Evolutionary conservation across 345 rosid species (phyloP), one percentile per base, ranked within the genome.

Genomic region (Trapa bicornis): DNA sequence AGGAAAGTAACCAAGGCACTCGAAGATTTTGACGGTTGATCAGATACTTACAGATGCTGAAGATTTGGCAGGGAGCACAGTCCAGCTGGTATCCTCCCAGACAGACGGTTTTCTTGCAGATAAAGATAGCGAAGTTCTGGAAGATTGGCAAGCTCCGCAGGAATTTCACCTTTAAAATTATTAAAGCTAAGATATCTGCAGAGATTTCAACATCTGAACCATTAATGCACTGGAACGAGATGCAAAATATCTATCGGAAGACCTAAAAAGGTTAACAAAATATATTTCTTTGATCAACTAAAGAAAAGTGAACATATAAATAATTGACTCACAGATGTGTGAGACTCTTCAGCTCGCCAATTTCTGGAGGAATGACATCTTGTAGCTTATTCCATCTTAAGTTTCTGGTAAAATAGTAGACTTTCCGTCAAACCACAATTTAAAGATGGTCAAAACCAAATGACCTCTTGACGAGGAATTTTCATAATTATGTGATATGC

Each of bases 331-430:
- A 92, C 97, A 92, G 79, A 82, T 90, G 29, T 22, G 29, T 22
- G 68, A 93, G 79, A 57, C 84, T 88, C 84, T 90, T 93, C 64
- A 93, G 87, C 73, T 86, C 91, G 6, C 97, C 96, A 69, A 93
- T 84, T 78, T 93, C 97, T 0, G 91, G 81, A 72, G 97, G 98
- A 78, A 93, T 83, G 67, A 74, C 85, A 78, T 92, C 96, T 82
- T 92, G 98, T 66, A 92, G 87, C 57, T 92, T 89, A 76, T 92
- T 92, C 96, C 94, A 89, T 82, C 98, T 86, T 80, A 92, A 79
- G 79, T 92, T 92, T 69, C 98, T 92, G 71, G 53, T 9, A 7
- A 45, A 11, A 5, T 32, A 67, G 61, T 56, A 73, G 36, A 68
- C 70, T 53, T 73, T 53, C n/a, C 37, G 43, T 37, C 50, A 65